Evolutionary conservation across 768 basidiomycete species (phyloP).

Genomic region (Boletus vinaceobasis): DNA sequence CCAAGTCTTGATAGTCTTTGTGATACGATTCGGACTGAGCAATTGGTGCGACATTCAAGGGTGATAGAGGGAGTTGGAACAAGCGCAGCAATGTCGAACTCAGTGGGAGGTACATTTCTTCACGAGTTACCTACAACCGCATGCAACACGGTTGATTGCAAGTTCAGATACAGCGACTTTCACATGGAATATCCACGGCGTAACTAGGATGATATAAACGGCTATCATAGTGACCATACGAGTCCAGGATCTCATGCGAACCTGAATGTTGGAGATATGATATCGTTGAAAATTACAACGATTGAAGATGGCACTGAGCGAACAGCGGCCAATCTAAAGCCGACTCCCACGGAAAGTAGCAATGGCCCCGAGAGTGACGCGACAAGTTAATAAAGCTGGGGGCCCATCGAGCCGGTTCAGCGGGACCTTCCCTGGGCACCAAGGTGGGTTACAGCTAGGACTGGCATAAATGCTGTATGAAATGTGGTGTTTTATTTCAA

Average conservation of each 20-base stretch:
- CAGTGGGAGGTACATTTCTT: slow-evolving; percentile 15
- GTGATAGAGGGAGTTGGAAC: slow-evolving; percentile 8
- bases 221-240: too few species aligned
- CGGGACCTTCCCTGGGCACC: too few species aligned
- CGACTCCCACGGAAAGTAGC: not conserved
- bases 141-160: not conserved
- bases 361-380: not conserved
- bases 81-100: slow-evolving; percentile 1
- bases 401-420: too few species aligned
- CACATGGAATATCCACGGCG: not conserved
- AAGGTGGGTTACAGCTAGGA: too few species aligned
- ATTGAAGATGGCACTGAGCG: not conserved
- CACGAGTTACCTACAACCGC: not conserved
- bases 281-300: not conserved
- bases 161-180: not conserved
- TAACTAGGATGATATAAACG: too few species aligned
- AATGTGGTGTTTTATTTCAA: too few species aligned
- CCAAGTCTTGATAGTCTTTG: slow-evolving; percentile 23
- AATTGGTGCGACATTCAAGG: not conserved
- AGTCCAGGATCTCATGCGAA: not conserved
- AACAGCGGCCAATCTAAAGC: not conserved
- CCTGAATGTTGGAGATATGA: not conserved
- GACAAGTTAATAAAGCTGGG: not conserved
- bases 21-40: not conserved
- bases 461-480: too few species aligned